These are phyloP conservation scores for Symbiotaphrina buchneri DNA, from an alignment of 495 filamentous ascomycete genomes.

Conservation along the genomic window DNA sequence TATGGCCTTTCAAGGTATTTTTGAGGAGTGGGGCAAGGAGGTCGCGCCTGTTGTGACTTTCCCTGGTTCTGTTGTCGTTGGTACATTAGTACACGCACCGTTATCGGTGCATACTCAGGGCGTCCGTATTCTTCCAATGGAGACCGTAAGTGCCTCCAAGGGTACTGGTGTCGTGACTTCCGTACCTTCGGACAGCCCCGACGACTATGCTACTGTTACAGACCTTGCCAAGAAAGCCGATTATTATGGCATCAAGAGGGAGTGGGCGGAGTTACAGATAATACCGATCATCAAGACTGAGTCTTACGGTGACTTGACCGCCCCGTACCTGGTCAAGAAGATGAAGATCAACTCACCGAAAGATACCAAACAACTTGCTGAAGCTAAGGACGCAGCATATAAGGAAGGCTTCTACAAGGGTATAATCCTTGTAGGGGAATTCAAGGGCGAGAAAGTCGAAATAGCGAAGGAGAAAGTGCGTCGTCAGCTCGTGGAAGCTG, in stretches of 20 bases:
- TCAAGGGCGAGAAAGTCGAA: slow-evolving; percentile 68
- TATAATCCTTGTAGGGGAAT: slow-evolving; percentile 73
- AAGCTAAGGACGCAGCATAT: slow-evolving; percentile 93
- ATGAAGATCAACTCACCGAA: slow-evolving; percentile 95
- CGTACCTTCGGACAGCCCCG: slow-evolving; percentile 86
- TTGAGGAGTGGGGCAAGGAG: slow-evolving; percentile 48
- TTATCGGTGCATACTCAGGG: slow-evolving; percentile 68
- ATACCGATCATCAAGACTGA: slow-evolving; percentile 78
- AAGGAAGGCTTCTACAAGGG: slow-evolving; percentile 97
- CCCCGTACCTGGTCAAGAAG: slow-evolving; percentile 65
- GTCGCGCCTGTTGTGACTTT: slow-evolving; percentile 54
- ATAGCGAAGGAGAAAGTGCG: slow-evolving; percentile 70
- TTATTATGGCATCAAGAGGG: slow-evolving; percentile 88
- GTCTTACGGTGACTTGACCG: slow-evolving; percentile 66
- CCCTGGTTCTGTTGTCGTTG: slow-evolving; percentile 58
- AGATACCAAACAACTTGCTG: slow-evolving; percentile 66
- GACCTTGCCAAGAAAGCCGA: slow-evolving; percentile 94
- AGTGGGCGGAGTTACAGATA: slow-evolving; percentile 84
- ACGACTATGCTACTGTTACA: slow-evolving; percentile 75
- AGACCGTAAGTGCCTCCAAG: slow-evolving; percentile 72
- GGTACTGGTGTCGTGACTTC: slow-evolving; percentile 92
- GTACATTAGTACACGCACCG: slow-evolving; percentile 69
- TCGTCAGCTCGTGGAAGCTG: slow-evolving; percentile 50
- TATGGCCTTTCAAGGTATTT: slow-evolving; percentile 83
- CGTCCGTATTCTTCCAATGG: slow-evolving; percentile 86